Base-by-base conservation (phyloP, 2,329 filamentous ascomycete genomes). In the Cladophialophora chaetospira region DNA sequence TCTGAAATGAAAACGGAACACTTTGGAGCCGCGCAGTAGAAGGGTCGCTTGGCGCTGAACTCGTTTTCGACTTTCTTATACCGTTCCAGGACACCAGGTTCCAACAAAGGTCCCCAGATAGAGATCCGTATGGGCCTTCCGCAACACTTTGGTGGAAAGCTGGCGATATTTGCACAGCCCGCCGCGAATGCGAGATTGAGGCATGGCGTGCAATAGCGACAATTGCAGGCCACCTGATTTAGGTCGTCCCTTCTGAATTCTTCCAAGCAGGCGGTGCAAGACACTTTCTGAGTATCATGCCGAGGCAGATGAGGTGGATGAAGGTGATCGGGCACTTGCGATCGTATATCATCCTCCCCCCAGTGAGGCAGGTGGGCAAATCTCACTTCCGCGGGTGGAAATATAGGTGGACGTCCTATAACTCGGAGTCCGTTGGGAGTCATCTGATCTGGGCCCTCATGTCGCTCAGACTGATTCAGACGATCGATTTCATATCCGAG, bases 71-170 rank as follows among this genome's bases (percentile, higher is more conserved):
- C 54, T 31, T 21, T 15, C 44, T 61, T 57, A 49, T 61, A 58
- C 31, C 51, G 46, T 11, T 29, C 51, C n/a, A 46, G n/a, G 5
- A 54, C 45, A 10, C 48, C 54, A 19, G 17, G 8, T 1, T 50
- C 48, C 5, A 58, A 48, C 17, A 47, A 35, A 17, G 17, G 46
- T 15, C 52, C 58, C 55, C 44, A 55, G 31, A 35, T 25, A 17
- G 43, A 53, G 35, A 62, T 56, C n/a, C 57, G 54, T 3, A 64
- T 25, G 28, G 57, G 52, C 17, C 21, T 35, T 1, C 51, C 55
- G 42, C 58, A 61, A 45, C 62, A 64, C 31, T 35, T 58, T 1
- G 62, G 54, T 25, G 62, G 62, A 31, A 61, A 64, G 10, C 55
- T 45, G 2, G 35, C 50, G 33, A 33, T 53, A 17, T 53, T 53